These are phyloP conservation scores for Mucor piriformis DNA, from an alignment of 371 early-diverging fungal genomes.

Conservation along the genomic window DNA sequence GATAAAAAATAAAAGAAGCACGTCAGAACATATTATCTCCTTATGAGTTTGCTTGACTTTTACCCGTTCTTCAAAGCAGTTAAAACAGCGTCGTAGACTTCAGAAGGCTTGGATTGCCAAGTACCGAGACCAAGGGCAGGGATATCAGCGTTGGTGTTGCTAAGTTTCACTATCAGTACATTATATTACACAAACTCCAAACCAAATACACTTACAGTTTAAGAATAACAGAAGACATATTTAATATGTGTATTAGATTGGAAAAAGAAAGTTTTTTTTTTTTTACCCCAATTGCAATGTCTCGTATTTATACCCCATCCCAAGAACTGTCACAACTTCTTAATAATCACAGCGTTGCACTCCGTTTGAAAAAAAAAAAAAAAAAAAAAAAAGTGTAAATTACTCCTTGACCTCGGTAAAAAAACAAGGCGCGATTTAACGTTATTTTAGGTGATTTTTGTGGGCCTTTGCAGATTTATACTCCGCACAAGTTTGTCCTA, in stretches of 20 bases:
- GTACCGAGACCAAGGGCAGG: constrained; percentile 47
- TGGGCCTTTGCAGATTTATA: no score
- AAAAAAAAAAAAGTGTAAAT: no score
- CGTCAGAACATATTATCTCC: background rate
- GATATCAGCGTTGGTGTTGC: constrained; percentile 36
- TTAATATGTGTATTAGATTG: background rate
- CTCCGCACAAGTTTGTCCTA: no score
- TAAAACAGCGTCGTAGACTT: constrained; percentile 46
- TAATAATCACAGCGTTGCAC: no score
- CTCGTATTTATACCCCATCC: no score
- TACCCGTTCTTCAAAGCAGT: constrained; percentile 43
- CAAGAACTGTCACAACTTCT: no score
- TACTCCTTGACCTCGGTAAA: no score
- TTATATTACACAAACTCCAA: background rate
- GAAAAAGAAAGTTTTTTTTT: background rate
- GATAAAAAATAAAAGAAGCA: background rate
- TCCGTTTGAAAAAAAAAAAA: no score
- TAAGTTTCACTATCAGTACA: background rate
- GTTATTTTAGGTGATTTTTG: no score
- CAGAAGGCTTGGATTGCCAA: constrained; percentile 49
- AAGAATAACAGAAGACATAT: constrained; percentile 1
- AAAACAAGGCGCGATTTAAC: no score
- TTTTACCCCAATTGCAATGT: no score
- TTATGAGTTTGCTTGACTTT: no score
- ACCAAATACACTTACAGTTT: constrained; percentile 20